phyloP scores from a whole-genome alignment of 176 grass and related monocot genomes.

The Oryza officinalis region DNA sequence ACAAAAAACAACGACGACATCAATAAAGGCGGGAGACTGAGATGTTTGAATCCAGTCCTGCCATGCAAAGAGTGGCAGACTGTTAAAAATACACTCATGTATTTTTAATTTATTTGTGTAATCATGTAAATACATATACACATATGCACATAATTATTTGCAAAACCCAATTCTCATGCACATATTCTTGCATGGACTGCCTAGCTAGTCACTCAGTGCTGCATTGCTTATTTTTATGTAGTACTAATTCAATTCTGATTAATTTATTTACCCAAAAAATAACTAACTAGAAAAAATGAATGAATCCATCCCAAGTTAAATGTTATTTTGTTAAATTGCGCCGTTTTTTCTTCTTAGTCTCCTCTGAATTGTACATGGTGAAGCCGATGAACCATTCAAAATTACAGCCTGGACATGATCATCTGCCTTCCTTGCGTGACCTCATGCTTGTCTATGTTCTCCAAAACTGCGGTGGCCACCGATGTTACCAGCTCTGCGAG shows the following conservation, averaged over 20 bases:
- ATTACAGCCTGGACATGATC: constrained; percentile 43
- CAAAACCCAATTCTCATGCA: constrained; percentile 9
- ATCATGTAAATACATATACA: constrained; percentile 30
- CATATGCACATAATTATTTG: constrained; percentile 21
- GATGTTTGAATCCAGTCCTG: constrained; percentile 12
- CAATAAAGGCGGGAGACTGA: not conserved
- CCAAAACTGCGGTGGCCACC: constrained; percentile 31
- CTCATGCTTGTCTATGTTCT: constrained; percentile 7
- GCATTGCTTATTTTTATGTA: constrained; percentile 31
- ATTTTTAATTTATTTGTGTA: constrained; percentile 13
- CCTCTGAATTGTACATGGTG: constrained; percentile 24
- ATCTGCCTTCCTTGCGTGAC: constrained; percentile 16
- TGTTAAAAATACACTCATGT: not conserved
- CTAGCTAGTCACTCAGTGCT: not conserved
- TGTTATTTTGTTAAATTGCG: not conserved
- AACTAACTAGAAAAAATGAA: constrained; percentile 28
- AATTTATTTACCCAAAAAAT: constrained; percentile 8
- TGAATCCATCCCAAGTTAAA: constrained; percentile 25
- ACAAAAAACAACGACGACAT: not conserved
- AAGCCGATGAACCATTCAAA: constrained; percentile 1
- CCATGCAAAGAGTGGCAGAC: constrained; percentile 6
- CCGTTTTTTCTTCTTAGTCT: not conserved
- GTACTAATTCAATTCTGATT: not conserved
- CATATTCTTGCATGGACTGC: not conserved
- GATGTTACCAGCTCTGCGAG: constrained; percentile 31